Conservation (phyloP, 495 filamentous ascomycete species). For the Opeltia flavorubescens region DNA sequence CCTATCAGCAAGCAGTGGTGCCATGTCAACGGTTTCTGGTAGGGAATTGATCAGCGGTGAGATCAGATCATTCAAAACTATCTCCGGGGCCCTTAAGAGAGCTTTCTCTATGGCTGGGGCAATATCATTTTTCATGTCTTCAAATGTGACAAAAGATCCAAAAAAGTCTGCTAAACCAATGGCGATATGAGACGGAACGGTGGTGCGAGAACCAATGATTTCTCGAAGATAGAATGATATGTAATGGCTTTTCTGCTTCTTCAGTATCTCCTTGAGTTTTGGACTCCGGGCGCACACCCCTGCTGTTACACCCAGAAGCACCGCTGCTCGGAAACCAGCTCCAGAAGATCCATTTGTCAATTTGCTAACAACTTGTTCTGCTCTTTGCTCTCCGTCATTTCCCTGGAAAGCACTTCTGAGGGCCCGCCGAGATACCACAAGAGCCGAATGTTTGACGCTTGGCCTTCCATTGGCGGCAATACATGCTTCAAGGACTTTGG, state of each 20-base stretch:
- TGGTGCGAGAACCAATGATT: conserved; percentile 62
- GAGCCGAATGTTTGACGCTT: conserved; percentile 48
- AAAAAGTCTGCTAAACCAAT: conserved; percentile 75
- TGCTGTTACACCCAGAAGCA: conserved; percentile 68
- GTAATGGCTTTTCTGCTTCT: conserved; percentile 51
- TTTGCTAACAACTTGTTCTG: conserved; percentile 47
- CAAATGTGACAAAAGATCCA: conserved; percentile 50
- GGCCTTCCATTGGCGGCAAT: conserved; percentile 43
- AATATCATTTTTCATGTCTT: conserved; percentile 62
- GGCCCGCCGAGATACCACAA: conserved; percentile 58
- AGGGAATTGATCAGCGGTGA: conserved; percentile 54
- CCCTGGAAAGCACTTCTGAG: conserved; percentile 49
- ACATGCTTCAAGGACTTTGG: conserved; percentile 63
- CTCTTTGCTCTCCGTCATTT: conserved; percentile 36
- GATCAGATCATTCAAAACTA: conserved; percentile 66
- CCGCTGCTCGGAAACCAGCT: conserved; percentile 5
- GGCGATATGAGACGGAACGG: conserved; percentile 57
- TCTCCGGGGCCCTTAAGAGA: conserved; percentile 76
- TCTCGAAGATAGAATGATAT: conserved; percentile 74
- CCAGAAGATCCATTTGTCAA: conserved; percentile 50
- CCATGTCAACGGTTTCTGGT: conserved; percentile 58
- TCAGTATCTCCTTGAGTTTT: conserved; percentile 40
- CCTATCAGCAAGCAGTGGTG: conserved; percentile 49
- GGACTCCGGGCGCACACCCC: conserved; percentile 66
- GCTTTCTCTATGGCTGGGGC: conserved; percentile 77